A percentile compares a stretch with the other conserved stretches of the same genome.
Evolutionary conservation across 1,284 basidiomycete genomes (phyloP).

Genomic region (Acaromyces ingoldii): DNA sequence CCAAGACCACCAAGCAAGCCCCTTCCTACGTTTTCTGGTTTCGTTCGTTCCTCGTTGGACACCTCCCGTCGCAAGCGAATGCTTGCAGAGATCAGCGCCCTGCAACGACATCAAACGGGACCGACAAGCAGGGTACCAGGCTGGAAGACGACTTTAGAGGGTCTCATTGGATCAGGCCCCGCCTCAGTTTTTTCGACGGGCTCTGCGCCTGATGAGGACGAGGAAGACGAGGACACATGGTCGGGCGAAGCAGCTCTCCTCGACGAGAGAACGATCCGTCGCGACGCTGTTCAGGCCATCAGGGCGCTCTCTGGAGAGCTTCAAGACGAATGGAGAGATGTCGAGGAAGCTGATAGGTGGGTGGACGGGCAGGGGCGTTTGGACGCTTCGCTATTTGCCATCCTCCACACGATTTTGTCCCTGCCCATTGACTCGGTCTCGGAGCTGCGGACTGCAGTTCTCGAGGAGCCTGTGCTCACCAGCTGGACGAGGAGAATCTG

Average conservation of each 20-base stretch:
- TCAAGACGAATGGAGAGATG: constrained; percentile 7
- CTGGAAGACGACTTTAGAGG: constrained; percentile 19
- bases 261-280: constrained; percentile 18
- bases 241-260: constrained; percentile 23
- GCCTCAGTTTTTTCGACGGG: constrained; percentile 18
- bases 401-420: constrained; percentile 29
- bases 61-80: constrained; percentile 16
- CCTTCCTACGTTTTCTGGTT: constrained; percentile 24
- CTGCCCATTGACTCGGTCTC: constrained; percentile 18
- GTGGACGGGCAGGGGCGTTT: constrained; percentile 7
- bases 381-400: constrained; percentile 29
- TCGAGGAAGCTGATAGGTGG: constrained; percentile 1
- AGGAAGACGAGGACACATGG: constrained; percentile 18
- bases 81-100: background rate
- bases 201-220: constrained; percentile 11
- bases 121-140: constrained; percentile 25
- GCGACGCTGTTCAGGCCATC: constrained; percentile 17
- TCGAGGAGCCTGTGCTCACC: background rate
- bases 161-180: constrained; percentile 26
- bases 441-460: background rate
- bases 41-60: constrained; percentile 21
- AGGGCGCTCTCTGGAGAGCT: constrained; percentile 18
- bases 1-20: no score
- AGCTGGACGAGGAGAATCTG: background rate
- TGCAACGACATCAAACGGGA: constrained; percentile 4